Evolutionary conservation across 768 basidiomycete genomes (phyloP), one percentile per base, ranked within the genome.

Genomic region (Phaeolepiota aurea): DNA sequence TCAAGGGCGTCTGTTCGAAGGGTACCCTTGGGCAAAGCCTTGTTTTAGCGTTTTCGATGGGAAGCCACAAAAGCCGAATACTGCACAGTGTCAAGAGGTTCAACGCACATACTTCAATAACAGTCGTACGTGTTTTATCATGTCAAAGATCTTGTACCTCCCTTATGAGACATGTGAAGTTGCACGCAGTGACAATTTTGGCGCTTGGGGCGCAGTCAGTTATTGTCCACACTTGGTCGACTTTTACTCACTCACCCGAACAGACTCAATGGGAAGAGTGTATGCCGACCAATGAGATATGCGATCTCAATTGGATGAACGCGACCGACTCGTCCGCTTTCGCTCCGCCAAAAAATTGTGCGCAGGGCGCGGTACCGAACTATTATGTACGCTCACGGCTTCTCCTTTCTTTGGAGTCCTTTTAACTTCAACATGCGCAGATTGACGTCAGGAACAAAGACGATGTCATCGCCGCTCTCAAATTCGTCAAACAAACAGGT

Each of bases 241-340:
- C 14, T 5, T 12, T 14, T n/a, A 4, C 2, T 9, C 12, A 18
- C 30, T 15, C 22, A 37, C 7, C 9, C 2, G 21, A 38, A 18
- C 41, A 53, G 38, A 47, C 46, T 13, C 46, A 54, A 38, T 54
- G 37, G 35, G 53, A 54, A 38, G 23, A 37, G 12, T 54, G 53
- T 34, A 51, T 51, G 45, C 32, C 53, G 3, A 48, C 46, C 18
- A 45, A 44, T 23, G 43, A 46, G 12, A 34, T 45, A 19, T 54
- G 53, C 40, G 32, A 45, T 21, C 45, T 54, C 5, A 51, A 54
- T 35, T 50, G 38, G 18, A 47, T 43, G 36, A 46, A 54, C 20
- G 38, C 51, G 2, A 40, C 48, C 14, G 47, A 52, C 23, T 22
- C 30, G 11, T 20, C 32, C 18, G 43, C 45, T 13, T 43, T 49